Percentiles rank a stretch among this genome's conserved stretches.
phyloP scores from a whole-genome alignment of 163 green algal genomes.

The Scenedesmus sp. region DNA sequence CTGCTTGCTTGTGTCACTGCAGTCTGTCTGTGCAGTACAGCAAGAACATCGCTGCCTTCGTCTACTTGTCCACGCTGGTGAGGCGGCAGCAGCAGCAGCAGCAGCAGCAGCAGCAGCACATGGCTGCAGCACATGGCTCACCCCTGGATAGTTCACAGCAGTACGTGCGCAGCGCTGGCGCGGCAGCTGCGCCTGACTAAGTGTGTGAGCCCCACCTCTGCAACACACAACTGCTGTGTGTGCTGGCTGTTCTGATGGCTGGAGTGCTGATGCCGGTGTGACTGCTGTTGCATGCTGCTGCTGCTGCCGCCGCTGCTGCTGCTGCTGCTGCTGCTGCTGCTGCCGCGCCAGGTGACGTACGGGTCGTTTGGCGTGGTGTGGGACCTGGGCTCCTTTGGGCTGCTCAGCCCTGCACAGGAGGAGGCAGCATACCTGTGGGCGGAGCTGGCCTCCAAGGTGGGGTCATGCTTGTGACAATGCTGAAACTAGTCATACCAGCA shows the following conservation, averaged over 20 bases:
- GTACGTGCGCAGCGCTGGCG: neutral
- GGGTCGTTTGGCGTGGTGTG: conserved; percentile 58
- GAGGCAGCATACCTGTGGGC: conserved; percentile 56
- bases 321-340: neutral
- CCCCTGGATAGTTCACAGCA: neutral
- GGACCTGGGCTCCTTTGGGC: conserved; percentile 56
- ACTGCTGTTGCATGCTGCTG: neutral
- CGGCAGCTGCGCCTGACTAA: neutral
- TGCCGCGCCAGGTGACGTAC: conserved; percentile 49
- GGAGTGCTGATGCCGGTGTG: neutral
- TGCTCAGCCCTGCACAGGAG: conserved; percentile 49
- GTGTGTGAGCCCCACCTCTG: neutral
- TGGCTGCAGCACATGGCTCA: neutral
- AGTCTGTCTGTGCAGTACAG: conserved; percentile 9
- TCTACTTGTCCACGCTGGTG: conserved; percentile 42
- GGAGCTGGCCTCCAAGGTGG: conserved; percentile 61
- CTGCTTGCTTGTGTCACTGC: neutral
- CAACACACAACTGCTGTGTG: no score
- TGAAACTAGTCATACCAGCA: neutral
- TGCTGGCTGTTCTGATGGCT: neutral
- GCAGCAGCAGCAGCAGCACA: neutral
- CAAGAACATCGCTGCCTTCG: neutral
- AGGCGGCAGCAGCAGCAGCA: neutral
- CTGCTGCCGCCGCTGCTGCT: neutral
- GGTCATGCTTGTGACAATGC: neutral